phyloP scores from a whole-genome alignment of 1,284 basidiomycete genomes.

The Pseudozyma sp. region DNA sequence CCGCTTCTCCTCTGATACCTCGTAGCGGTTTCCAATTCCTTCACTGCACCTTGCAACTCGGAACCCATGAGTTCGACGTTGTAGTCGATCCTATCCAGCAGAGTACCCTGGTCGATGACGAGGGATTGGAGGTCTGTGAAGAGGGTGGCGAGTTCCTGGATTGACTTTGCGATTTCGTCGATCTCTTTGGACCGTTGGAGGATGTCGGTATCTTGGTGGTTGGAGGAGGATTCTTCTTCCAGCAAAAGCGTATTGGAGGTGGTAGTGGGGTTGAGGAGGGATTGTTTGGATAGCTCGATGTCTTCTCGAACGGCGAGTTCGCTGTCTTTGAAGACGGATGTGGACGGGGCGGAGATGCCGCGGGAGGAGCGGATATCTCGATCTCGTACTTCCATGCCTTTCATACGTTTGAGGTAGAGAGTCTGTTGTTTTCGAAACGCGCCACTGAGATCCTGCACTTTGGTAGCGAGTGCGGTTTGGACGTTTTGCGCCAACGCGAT shows the following conservation, averaged over 20 bases:
- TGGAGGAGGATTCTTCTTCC: constrained; percentile 9
- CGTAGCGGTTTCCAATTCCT: constrained; percentile 84
- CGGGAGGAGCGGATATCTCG: constrained; percentile 46
- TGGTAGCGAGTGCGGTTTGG: constrained; percentile 93
- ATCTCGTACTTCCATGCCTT: constrained; percentile 73
- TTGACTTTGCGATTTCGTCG: constrained; percentile 89
- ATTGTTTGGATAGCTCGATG: constrained; percentile 50
- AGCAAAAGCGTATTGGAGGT: constrained; percentile 26
- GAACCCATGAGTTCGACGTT: constrained; percentile 92
- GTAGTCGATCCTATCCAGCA: constrained; percentile 95
- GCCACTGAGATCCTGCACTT: constrained; percentile 90
- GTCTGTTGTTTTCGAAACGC: constrained; percentile 97
- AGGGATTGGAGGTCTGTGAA: constrained; percentile 93
- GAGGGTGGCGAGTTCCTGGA: constrained; percentile 88
- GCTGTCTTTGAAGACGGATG: constrained; percentile 37
- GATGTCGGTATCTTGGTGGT: constrained; percentile 38
- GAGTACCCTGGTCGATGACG: constrained; percentile 97
- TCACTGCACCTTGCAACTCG: constrained; percentile 83
- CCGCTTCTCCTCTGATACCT: constrained; percentile 94
- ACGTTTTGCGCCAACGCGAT: constrained; percentile 83
- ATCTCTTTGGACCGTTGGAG: constrained; percentile 76
- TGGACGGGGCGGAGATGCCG: constrained; percentile 18
- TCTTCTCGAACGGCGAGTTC: constrained; percentile 62
- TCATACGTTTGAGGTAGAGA: constrained; percentile 88
- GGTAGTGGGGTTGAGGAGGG: constrained; percentile 4